A percentile compares a stretch with the other conserved stretches of the same genome.
These are phyloP conservation scores for Fusarium virguliforme DNA, from an alignment of 2,329 filamentous ascomycete species.

Conservation along the genomic window DNA sequence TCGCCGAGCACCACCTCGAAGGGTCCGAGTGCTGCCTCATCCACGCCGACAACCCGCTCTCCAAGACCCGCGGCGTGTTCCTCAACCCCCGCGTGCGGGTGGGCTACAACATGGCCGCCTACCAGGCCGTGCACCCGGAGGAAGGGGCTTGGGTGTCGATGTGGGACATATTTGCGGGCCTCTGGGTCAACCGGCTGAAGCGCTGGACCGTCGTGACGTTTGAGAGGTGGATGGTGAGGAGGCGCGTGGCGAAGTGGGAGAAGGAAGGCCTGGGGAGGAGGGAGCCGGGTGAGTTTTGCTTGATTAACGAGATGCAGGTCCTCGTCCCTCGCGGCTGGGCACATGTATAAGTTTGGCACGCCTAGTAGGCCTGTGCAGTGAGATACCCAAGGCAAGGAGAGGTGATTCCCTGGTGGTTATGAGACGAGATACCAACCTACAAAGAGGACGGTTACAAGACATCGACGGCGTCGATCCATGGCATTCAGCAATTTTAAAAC, in stretches of 20 bases:
- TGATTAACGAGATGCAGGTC: conserved; percentile 76
- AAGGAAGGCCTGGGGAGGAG: conserved; percentile 54
- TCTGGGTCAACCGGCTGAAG: conserved; percentile 72
- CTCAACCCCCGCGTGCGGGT: conserved; percentile 80
- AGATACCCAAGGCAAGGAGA: conserved; percentile 37
- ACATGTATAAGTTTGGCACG: conserved; percentile 62
- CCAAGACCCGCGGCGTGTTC: conserved; percentile 70
- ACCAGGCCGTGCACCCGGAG: conserved; percentile 63
- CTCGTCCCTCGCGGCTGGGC: conserved; percentile 72
- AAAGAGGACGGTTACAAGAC: conserved; percentile 1
- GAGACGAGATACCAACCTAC: not conserved
- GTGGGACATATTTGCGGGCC: conserved; percentile 65
- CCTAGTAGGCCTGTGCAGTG: not conserved
- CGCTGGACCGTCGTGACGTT: conserved; percentile 59
- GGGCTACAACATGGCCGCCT: conserved; percentile 72
- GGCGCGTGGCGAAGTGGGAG: conserved; percentile 60
- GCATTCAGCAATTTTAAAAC: not conserved
- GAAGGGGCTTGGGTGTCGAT: conserved; percentile 64
- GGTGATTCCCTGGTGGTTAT: conserved; percentile 2
- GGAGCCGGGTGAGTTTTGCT: conserved; percentile 67
- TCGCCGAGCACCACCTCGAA: conserved; percentile 77
- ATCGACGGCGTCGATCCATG: not conserved
- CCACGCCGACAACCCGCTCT: conserved; percentile 78
- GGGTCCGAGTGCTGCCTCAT: conserved; percentile 86
- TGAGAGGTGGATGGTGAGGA: conserved; percentile 56